Percentiles rank a stretch among this genome's conserved stretches.
phyloP scores from a whole-genome alignment of 2,329 filamentous ascomycete species.

The Harringtonia aguacate region DNA sequence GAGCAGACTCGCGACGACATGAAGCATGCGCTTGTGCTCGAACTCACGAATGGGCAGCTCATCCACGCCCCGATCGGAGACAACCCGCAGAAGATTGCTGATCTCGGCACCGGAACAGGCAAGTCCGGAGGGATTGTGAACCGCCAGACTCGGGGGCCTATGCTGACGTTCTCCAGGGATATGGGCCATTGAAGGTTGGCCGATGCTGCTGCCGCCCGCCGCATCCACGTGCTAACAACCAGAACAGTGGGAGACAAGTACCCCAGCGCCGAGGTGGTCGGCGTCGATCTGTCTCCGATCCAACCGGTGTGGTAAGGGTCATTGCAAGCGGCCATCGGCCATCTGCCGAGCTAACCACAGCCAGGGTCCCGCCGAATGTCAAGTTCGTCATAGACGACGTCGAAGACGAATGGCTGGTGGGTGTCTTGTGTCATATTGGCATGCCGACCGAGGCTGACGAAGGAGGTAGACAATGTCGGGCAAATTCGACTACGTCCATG shows the following conservation, averaged over 20 bases:
- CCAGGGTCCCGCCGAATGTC: slow-evolving; percentile 30
- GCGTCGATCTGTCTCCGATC: slow-evolving; percentile 28
- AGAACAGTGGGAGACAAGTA: slow-evolving; percentile 3
- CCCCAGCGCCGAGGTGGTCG: slow-evolving; percentile 7
- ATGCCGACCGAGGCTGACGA: background rate
- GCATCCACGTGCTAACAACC: background rate
- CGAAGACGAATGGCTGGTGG: slow-evolving; percentile 34
- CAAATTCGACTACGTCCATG: slow-evolving; percentile 46
- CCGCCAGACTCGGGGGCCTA: no score
- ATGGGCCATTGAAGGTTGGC: slow-evolving; percentile 23
- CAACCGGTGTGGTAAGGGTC: slow-evolving; percentile 37
- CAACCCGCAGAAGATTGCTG: slow-evolving; percentile 6
- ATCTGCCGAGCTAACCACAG: background rate
- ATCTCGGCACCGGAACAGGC: slow-evolving; percentile 9
- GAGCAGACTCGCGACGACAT: slow-evolving; percentile 22
- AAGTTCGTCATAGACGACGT: slow-evolving; percentile 19
- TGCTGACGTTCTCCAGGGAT: slow-evolving; percentile 1
- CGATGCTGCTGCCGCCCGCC: background rate
- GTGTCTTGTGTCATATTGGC: slow-evolving; percentile 17
- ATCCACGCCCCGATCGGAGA: slow-evolving; percentile 7
- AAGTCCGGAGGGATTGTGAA: background rate
- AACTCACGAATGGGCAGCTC: slow-evolving; percentile 13
- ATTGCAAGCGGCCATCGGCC: no score
- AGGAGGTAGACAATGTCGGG: slow-evolving; percentile 15
- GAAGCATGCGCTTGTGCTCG: slow-evolving; percentile 20